phyloP scores from a whole-genome alignment of 2,329 filamentous ascomycete species.

The Thelonectria blattea region DNA sequence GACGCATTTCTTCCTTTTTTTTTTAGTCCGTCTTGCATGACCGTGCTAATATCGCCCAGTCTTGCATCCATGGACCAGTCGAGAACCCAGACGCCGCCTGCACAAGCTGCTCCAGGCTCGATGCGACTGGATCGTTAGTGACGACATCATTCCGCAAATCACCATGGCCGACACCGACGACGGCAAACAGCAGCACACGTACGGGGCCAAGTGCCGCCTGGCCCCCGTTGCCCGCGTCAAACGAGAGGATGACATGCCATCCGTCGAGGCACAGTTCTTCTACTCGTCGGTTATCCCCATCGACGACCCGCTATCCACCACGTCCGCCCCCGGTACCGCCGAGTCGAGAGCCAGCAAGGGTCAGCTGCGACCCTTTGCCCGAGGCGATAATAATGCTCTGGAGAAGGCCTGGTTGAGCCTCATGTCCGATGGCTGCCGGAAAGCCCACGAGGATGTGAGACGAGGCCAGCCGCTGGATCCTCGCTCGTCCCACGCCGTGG shows the following conservation, averaged over 20 bases:
- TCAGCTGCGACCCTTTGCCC: slow-evolving; percentile 77
- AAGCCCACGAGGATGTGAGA: slow-evolving; percentile 52
- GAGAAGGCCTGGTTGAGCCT: slow-evolving; percentile 79
- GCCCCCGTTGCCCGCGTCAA: slow-evolving; percentile 51
- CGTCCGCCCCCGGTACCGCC: slow-evolving; percentile 56
- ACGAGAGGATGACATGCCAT: slow-evolving; percentile 58
- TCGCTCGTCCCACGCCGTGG: slow-evolving; percentile 19
- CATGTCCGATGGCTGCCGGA: slow-evolving; percentile 53
- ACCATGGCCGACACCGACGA: slow-evolving; percentile 28
- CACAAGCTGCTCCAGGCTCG: slow-evolving; percentile 26
- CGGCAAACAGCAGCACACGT: slow-evolving; percentile 55
- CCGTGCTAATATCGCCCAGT: not conserved
- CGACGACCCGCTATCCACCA: slow-evolving; percentile 82
- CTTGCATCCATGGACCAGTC: slow-evolving; percentile 26
- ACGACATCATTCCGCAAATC: slow-evolving; percentile 14
- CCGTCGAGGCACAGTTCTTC: slow-evolving; percentile 77
- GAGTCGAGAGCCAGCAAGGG: slow-evolving; percentile 61
- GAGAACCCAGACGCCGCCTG: slow-evolving; percentile 19
- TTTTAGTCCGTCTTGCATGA: slow-evolving; percentile 12
- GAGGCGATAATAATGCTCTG: slow-evolving; percentile 78
- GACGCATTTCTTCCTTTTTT: not conserved
- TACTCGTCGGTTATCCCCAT: slow-evolving; percentile 83
- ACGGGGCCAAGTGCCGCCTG: slow-evolving; percentile 64
- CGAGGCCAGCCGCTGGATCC: slow-evolving; percentile 14
- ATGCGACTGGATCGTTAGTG: slow-evolving; percentile 21